Conservation (phyloP, 2,329 filamentous ascomycete genomes). For the Karstenula rhodostoma region DNA sequence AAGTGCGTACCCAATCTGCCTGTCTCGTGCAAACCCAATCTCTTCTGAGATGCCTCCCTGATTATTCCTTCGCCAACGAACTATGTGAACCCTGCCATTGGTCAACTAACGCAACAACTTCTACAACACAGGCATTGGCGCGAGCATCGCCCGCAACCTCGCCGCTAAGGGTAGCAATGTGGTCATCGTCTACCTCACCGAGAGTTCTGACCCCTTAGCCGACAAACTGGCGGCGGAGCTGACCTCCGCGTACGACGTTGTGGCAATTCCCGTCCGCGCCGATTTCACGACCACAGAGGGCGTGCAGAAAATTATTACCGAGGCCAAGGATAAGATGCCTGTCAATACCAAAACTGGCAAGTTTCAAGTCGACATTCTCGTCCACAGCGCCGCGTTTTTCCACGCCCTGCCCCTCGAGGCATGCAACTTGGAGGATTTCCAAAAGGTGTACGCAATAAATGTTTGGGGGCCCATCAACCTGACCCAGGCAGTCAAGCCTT, state of each 20-base stretch:
- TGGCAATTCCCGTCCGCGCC: conserved; percentile 68
- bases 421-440: conserved; percentile 61
- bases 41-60: neutral
- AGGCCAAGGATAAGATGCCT: conserved; percentile 57
- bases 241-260: conserved; percentile 62
- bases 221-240: conserved; percentile 63
- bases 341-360: conserved; percentile 58
- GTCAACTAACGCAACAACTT: neutral
- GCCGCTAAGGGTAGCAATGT: conserved; percentile 73
- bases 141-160: conserved; percentile 70
- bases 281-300: conserved; percentile 69
- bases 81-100: neutral
- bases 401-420: conserved; percentile 64
- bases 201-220: conserved; percentile 60
- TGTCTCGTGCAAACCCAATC: neutral
- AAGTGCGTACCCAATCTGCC: conserved; percentile 57
- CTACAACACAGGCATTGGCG: conserved; percentile 70
- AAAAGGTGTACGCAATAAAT: conserved; percentile 70
- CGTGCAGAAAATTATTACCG: conserved; percentile 64
- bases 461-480: conserved; percentile 63
- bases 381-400: conserved; percentile 80
- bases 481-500: conserved; percentile 72
- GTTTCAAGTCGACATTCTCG: conserved; percentile 76
- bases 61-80: neutral
- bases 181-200: conserved; percentile 74